Base-by-base conservation (phyloP, 148 eudicot species). In the Vaccinium myrtillus region DNA sequence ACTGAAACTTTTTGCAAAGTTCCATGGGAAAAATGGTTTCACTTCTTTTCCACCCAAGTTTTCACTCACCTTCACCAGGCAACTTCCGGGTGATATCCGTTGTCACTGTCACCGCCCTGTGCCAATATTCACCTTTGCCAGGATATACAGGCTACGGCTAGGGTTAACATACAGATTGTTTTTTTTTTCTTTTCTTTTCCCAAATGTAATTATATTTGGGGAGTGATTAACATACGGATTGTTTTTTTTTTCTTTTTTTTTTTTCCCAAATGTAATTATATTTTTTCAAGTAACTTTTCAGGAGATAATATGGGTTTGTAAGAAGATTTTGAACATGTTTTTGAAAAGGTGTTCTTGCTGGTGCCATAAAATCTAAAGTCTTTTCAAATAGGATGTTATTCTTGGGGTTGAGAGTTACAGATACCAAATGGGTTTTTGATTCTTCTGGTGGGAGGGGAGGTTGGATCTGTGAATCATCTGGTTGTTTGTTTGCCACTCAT, bases 361-460 rank as follows among this genome's bases (percentile, higher is more conserved):
- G 73, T 67, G 36, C 4, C 4, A 49, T 46, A 23, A 77, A n/a
- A 36, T 43, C 36, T 67, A 21, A 10, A 23, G 85, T 84, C 77
- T 83, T 85, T 80, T 89, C 86, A 75, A 49, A 30, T 8, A 80
- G 89, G 89, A 89, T 87, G 81, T 48, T 87, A 85, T 36, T 67
- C 80, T 82, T 61, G 86, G 84, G 85, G 5, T n/a, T 87, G 86
- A 85, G 27, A 77, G 19, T 13, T 25, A 25, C 80, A 50, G 55
- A 77, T n/a, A 21, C 56, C 56, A 21, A 43, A 76, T 21, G 15
- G 15, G 56, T 23, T 12, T 77, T 77, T 21, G 32, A 77, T 77
- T 77, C 32, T 49, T 74, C 12, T 36, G 46, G 46, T 43, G 46
- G 39, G 0, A 73, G 9, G 77, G 77, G n/a, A 2, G 78, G 78